Conservation (phyloP, 352 stramenopile genomes). For the Globisporangium orthogonon region DNA sequence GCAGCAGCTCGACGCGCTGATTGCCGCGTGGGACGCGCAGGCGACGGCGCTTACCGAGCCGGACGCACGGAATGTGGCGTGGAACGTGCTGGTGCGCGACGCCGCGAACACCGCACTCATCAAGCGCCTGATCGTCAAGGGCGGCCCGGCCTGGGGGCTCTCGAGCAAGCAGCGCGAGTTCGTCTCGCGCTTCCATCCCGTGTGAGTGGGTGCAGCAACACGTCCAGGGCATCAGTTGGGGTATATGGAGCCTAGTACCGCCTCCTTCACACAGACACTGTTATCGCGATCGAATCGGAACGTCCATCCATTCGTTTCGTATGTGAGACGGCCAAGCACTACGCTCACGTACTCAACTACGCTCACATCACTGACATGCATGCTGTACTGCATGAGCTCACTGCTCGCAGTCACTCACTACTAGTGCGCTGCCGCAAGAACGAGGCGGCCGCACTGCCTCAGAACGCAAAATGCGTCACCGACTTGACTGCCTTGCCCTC, state of each 20-base stretch:
- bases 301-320: neutral
- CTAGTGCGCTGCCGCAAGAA: neutral
- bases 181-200: slow-evolving; percentile 39
- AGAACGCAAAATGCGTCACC: slow-evolving; percentile 13
- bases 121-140: slow-evolving; percentile 60
- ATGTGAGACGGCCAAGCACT: too few relatives aligned
- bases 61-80: slow-evolving; percentile 35
- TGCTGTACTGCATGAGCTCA: too few relatives aligned
- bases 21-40: slow-evolving; percentile 46
- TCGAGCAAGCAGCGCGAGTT: slow-evolving; percentile 70
- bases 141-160: slow-evolving; percentile 68
- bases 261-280: neutral
- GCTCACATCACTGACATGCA: neutral
- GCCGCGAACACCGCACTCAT: slow-evolving; percentile 38
- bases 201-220: slow-evolving; percentile 3
- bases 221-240: too few relatives aligned
- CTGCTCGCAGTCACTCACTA: neutral
- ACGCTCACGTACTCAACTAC: neutral
- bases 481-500: slow-evolving; percentile 10
- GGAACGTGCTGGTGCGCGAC: slow-evolving; percentile 34
- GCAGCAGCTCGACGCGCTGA: slow-evolving; percentile 46
- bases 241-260: too few relatives aligned
- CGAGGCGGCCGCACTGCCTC: neutral
- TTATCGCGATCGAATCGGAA: neutral
- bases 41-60: slow-evolving; percentile 21